These are phyloP conservation scores for Ascochyta fabae DNA, from an alignment of 2,329 filamentous ascomycete species.

Conservation along the genomic window DNA sequence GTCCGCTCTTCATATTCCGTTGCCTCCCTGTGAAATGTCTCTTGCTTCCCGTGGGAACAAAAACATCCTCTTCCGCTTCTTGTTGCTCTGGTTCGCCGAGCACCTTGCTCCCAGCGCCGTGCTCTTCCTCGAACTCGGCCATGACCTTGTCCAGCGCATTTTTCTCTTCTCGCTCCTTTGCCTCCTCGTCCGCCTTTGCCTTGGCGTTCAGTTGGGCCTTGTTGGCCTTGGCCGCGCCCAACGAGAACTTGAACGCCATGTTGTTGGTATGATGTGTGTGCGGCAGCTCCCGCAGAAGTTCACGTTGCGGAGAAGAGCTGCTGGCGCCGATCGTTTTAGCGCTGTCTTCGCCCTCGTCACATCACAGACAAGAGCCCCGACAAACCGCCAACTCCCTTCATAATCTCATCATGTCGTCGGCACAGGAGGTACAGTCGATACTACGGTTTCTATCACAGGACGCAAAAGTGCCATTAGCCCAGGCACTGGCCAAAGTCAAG, in stretches of 20 bases:
- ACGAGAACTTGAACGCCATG: conserved; percentile 43
- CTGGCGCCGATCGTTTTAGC: conserved; percentile 22
- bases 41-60: conserved; percentile 39
- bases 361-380: neutral
- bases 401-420: conserved; percentile 37
- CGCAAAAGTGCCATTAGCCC: conserved; percentile 61
- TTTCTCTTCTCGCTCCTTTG: conserved; percentile 41
- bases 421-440: conserved; percentile 53
- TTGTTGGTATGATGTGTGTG: conserved; percentile 9
- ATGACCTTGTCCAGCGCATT: conserved; percentile 40
- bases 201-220: conserved; percentile 37
- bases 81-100: conserved; percentile 31
- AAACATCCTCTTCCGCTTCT: conserved; percentile 31
- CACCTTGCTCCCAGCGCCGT: conserved; percentile 32
- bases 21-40: conserved; percentile 40
- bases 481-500: conserved; percentile 62
- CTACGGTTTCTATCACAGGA: conserved; percentile 66
- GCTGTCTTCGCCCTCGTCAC: conserved; percentile 11
- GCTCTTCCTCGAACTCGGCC: conserved; percentile 42
- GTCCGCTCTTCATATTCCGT: conserved; percentile 42
- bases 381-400: neutral
- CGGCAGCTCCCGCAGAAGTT: conserved; percentile 14
- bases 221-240: conserved; percentile 31
- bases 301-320: conserved; percentile 16
- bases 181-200: conserved; percentile 40